Base-by-base conservation (phyloP, 768 basidiomycete genomes). In the Pulveroboletus sp. region DNA sequence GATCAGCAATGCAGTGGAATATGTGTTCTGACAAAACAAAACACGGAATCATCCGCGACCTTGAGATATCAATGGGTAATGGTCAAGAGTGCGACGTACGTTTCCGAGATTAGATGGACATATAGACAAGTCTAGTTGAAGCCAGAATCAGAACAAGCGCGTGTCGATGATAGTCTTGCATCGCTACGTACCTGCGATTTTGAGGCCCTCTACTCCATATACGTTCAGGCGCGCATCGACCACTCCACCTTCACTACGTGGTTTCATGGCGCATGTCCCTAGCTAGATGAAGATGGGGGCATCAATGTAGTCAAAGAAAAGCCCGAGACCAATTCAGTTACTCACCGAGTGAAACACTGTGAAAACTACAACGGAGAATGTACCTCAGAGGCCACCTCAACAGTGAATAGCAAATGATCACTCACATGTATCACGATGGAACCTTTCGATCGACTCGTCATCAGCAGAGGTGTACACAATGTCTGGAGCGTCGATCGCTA, bases 201-300 rank as follows among this genome's bases (percentile, higher is more conserved):
- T 84, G 40, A 87, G 68, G 20, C 74, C 72, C 48, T 71, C 47
- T 2, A 82, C 74, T 0, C 82, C 82, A 53, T 86, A 84, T 7
- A 87, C 84, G 49, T 81, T 82, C 40, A 87, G 61, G 24, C 68
- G 68, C 5, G 74, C 47, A 55, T 87, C 83, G 4, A 87, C 81
- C 6, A 88, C 85, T 5, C 85, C 86, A 2, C 75, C 75, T 25
- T 74, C 43, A 10, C 78, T 71, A 2, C 76, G 74, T 1, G 81
- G 74, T 61, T 84, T 84, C 85, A 86, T 86, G 0, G 83, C 75
- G 47, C 83, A 85, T 0, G 84, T 86, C 33, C 84, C 84, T 3
- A 82, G 69, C 81, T 84, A 20, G 4, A 20, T 38, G 1, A n/a
- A 37, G 9, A 3, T 2, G 3, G 19, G 6, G 16, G n/a, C n/a